Evolutionary conservation across 208 protist species (phyloP).

Genomic region (Crithidia acanthocephali): DNA sequence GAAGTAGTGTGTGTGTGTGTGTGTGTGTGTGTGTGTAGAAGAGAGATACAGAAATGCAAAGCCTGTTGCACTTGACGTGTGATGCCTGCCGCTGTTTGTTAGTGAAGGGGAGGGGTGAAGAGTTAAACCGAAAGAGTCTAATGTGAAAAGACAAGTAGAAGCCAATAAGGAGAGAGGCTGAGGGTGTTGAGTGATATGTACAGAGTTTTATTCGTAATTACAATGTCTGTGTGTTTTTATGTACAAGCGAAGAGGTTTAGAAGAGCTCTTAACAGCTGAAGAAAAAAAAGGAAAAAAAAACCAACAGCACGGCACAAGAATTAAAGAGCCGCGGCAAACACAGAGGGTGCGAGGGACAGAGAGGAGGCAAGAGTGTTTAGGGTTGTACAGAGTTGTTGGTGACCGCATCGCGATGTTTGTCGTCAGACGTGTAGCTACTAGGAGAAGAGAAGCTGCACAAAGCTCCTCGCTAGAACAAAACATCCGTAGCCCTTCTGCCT

Average conservation of each 20-base stretch:
- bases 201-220: not conserved
- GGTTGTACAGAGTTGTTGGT: too few species aligned
- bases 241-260: slow-evolving; percentile 9
- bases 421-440: too few species aligned
- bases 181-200: not conserved
- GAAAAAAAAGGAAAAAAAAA: too few species aligned
- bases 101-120: not conserved
- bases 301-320: too few species aligned
- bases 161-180: not conserved
- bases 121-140: not conserved
- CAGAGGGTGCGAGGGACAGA: too few species aligned
- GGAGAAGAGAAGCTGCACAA: too few species aligned
- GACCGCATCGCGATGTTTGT: too few species aligned
- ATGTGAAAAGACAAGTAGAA: not conserved
- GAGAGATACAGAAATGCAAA: not conserved
- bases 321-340: too few species aligned
- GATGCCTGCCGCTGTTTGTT: not conserved
- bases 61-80: not conserved
- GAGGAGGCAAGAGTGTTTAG: too few species aligned
- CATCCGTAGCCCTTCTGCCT: too few species aligned
- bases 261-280: not conserved
- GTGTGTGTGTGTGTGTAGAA: too few species aligned
- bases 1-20: not conserved
- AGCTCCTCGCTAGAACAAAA: too few species aligned
- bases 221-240: slow-evolving; percentile 15